phyloP scores from a whole-genome alignment of 257 asterid species.

The Gardenia jasminoides region DNA sequence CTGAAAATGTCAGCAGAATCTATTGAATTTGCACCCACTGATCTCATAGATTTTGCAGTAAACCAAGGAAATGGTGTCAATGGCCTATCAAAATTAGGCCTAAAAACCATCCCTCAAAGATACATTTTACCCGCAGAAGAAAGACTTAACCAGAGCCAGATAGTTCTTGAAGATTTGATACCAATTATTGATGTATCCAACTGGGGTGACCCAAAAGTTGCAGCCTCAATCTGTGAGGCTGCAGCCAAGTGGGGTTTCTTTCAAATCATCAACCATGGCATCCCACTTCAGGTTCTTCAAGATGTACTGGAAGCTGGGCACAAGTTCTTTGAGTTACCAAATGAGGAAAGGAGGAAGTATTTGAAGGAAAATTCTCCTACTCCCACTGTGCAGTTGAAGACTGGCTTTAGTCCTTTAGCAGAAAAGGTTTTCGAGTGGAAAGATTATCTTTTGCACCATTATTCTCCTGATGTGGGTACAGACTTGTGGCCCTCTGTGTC shows the following conservation, averaged over 20 bases:
- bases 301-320: constrained; percentile 37
- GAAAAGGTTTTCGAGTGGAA: constrained; percentile 61
- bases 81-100: constrained; percentile 42
- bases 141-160: constrained; percentile 28
- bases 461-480: constrained; percentile 21
- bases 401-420: constrained; percentile 41
- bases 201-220: constrained; percentile 31
- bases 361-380: constrained; percentile 50
- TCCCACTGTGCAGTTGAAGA: constrained; percentile 39
- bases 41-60: constrained; percentile 38
- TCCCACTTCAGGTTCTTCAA: constrained; percentile 48
- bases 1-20: constrained; percentile 27
- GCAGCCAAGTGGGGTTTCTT: constrained; percentile 49
- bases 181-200: constrained; percentile 48
- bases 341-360: constrained; percentile 46
- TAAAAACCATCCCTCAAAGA: constrained; percentile 31
- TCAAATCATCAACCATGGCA: constrained; percentile 47
- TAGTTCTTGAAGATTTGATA: constrained; percentile 28
- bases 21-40: constrained; percentile 16
- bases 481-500: constrained; percentile 43
- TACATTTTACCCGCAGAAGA: constrained; percentile 41
- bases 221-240: constrained; percentile 37
- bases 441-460: constrained; percentile 46
- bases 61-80: constrained; percentile 47
- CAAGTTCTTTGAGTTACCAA: constrained; percentile 46